Base-by-base conservation (phyloP, 1,284 basidiomycete species). In the Naganishia liquefaciens region DNA sequence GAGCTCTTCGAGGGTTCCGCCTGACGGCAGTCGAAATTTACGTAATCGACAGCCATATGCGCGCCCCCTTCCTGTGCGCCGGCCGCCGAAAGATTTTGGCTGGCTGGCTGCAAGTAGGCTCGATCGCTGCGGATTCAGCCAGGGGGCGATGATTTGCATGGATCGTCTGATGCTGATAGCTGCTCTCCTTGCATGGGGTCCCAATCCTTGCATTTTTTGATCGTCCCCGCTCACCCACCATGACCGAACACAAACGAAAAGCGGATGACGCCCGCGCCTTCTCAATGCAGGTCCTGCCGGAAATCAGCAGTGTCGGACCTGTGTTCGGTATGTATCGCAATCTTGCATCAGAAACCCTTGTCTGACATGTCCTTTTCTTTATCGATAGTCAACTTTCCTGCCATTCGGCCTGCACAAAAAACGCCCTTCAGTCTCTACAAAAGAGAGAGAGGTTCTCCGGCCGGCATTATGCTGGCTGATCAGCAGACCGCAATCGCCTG, bases 381-480 rank as follows among this genome's bases (percentile, higher is more conserved):
- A n/a, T n/a, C n/a, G n/a, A 7, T 23, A 93, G 90, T 85, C 65
- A 87, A 85, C 76, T 91, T 89, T 75, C 90, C 90, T 37, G 85
- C 86, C 6, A 73, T 91, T 40, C 77, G 83, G 47, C 84, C 88
- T 15, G 82, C 87, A 6, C 75, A 81, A 65, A 81, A 81, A 9
- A 90, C 85, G 2, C 74, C 86, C 1, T 92, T 91, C 77, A 80
- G 82, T 64, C 83, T 86, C 70, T 91, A 88, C 76, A 79, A 80
- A 33, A 77, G 75, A 65, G 75, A 79, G 28, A 75, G 80, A n/a
- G 17, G 5, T 19, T 30, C 37, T 15, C 25, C 21, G 15, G 15
- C 30, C 27, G 68, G 64, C 30, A 69, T 77, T 30, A 75, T 77
- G 53, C 86, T 80, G 76, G 82, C 74, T 73, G 82, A 76, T 77